Evolutionary conservation across 1,284 basidiomycete species (phyloP), one percentile per base, ranked within the genome.

Genomic region (Sporisorium exsertum): DNA sequence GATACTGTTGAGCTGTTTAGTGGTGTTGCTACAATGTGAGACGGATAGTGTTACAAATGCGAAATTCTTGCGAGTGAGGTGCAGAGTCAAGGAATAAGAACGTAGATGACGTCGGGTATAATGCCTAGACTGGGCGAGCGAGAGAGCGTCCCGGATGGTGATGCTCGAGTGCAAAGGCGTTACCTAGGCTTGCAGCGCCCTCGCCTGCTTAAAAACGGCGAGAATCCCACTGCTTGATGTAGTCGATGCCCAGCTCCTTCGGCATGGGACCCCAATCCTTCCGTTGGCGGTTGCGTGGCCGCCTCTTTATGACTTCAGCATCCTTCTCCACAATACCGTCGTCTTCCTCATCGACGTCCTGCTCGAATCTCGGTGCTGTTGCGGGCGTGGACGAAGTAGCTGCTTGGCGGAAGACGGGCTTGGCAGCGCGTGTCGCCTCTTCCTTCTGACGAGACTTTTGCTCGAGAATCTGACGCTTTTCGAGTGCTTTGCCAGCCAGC

Each of bases 251-350:
- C 54, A 73, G 56, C 42, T 72, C 68, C 35, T 70, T 72, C 0
- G 76, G 76, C 72, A 73, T 78, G 10, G 67, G 71, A 15, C 72
- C 76, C 72, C 72, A 70, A 16, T 74, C 67, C 50, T 63, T 74
- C 22, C 72, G 51, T 16, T 70, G 67, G 24, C 64, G 61, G n/a
- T 63, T 78, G 32, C 76, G 64, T 26, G 71, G 61, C 5, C 67
- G 55, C 26, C 76, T 70, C 54, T 74, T 78, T 56, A 73, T 67
- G 33, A 63, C 58, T 9, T 68, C 75, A 1, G 45, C 54, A 27
- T 52, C 58, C 20, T 64, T 61, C 3, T 62, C 60, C 0, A 10
- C 46, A 64, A 66, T 70, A 2, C 58, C 58, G 2, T 59, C 60
- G 18, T 68, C 54, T 9, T 43, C 55, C 1, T 60, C 62, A 0